Base-by-base conservation (phyloP, 2,329 filamentous ascomycete genomes). In the Macrophomina phaseolina region DNA sequence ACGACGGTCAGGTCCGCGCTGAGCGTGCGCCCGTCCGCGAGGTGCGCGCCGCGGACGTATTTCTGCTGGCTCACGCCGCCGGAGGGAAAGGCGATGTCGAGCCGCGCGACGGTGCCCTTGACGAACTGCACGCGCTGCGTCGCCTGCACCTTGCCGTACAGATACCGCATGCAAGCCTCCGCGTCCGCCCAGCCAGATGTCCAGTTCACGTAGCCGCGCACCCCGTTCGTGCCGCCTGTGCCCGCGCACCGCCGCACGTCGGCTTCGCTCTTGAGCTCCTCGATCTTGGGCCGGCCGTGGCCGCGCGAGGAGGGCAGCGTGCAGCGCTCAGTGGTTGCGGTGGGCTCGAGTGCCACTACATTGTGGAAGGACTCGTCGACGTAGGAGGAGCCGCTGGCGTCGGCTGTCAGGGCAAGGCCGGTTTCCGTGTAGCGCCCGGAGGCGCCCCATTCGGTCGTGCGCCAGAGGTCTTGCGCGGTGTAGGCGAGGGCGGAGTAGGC, bases 131-230 rank as follows among this genome's bases (percentile, higher is more conserved):
- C 79, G 5, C 88, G 83, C 9, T 84, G 82, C 7, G 86, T 84
- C 8, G 80, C 82, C 45, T 84, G 81, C 30, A 89, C 86, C 64
- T 83, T 79, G 51, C 81, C 74, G 67, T 86, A 84, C 16, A 91
- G 76, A 83, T 86, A 91, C 52, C 82, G 77, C 88, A 94, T 91
- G 14, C 85, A 87, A 53, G 84, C 85, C 69, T 89, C 89, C 0
- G 92, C 92, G 75, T 97, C 86, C 2, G 90, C 92, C 93, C 93
- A 97, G 5, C 93, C 93, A 46, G 89, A 90, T 34, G 84, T 82
- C 64, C 84, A 83, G 76, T 97, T 96, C 64, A 91, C 79, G 77
- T 94, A 96, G 28, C 90, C 92, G 69, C 83, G 88, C 69, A 83
- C 84, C 14, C 88, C 91, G 36, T 83, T 84, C 67, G 68, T 71